A percentile compares a stretch with the other conserved stretches of the same genome.
Evolutionary conservation across 768 basidiomycete species (phyloP).

Genomic region (Leccinum variicolor): DNA sequence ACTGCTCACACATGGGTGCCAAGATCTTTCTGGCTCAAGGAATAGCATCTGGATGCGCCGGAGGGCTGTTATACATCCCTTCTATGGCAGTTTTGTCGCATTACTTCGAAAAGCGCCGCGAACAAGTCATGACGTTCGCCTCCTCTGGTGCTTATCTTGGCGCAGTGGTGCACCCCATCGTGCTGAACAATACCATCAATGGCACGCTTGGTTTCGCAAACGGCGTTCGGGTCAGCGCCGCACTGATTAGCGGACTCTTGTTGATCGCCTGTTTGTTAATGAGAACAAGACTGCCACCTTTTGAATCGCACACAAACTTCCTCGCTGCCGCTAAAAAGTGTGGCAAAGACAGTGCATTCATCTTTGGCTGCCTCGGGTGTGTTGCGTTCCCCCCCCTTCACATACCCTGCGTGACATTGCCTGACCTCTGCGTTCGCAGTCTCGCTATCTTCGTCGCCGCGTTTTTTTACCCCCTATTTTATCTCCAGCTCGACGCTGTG

Average conservation of each 20-base stretch:
- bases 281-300: slow-evolving; percentile 37
- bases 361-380: slow-evolving; percentile 19
- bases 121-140: slow-evolving; percentile 52
- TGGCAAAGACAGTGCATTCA: slow-evolving; percentile 22
- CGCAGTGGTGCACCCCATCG: slow-evolving; percentile 58
- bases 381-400: neutral
- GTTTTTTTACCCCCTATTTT: slow-evolving; percentile 57
- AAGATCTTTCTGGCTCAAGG: slow-evolving; percentile 55
- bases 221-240: slow-evolving; percentile 41
- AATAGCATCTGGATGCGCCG: slow-evolving; percentile 45
- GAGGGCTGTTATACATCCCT: slow-evolving; percentile 48
- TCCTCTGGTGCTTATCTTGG: slow-evolving; percentile 58
- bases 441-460: slow-evolving; percentile 36
- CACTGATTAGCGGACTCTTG: slow-evolving; percentile 36
- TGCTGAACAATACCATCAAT: slow-evolving; percentile 50
- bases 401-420: neutral
- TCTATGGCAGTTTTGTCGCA: slow-evolving; percentile 48
- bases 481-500: slow-evolving; percentile 54
- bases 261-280: slow-evolving; percentile 40
- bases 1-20: neutral
- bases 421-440: slow-evolving; percentile 6
- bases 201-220: slow-evolving; percentile 44
- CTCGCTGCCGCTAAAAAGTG: slow-evolving; percentile 21
- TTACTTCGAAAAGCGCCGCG: slow-evolving; percentile 46
- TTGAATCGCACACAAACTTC: slow-evolving; percentile 23